These are phyloP conservation scores for Syzygium malaccense DNA, from an alignment of 441 rosid species.

Conservation along the genomic window DNA sequence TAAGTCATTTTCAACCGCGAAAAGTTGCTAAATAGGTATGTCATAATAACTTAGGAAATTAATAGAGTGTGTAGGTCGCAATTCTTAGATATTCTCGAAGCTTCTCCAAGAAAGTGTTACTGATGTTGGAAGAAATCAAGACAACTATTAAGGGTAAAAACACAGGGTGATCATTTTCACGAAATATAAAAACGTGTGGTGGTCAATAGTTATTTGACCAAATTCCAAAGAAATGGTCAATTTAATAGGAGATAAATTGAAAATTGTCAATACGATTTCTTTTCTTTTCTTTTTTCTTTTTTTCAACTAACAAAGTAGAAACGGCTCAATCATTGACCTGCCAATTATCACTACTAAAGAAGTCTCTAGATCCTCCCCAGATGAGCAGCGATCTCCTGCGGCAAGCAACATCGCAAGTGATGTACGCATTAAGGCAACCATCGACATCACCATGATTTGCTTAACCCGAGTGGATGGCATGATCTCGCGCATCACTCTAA, in stretches of 20 bases:
- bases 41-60: not conserved
- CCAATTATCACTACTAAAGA: not conserved
- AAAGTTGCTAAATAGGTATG: accelerated
- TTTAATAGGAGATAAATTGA: not conserved
- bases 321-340: not conserved
- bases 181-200: not conserved
- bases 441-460: not conserved
- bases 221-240: not conserved
- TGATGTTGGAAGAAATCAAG: not conserved
- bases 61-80: accelerated
- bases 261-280: not conserved
- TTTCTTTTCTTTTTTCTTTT: not conserved
- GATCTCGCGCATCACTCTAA: not conserved
- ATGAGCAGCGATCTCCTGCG: not conserved
- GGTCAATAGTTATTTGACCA: not conserved
- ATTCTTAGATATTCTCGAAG: not conserved
- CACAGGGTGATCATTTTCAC: not conserved
- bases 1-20: not conserved
- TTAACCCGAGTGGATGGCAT: not conserved
- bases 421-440: not conserved
- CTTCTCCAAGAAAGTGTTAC: accelerated
- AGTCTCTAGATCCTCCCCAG: not conserved
- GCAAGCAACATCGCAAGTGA: not conserved
- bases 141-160: not conserved
- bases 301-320: not conserved